These are phyloP conservation scores for Sisymbrium altissimum DNA, from an alignment of 345 rosid species.

Conservation along the genomic window DNA sequence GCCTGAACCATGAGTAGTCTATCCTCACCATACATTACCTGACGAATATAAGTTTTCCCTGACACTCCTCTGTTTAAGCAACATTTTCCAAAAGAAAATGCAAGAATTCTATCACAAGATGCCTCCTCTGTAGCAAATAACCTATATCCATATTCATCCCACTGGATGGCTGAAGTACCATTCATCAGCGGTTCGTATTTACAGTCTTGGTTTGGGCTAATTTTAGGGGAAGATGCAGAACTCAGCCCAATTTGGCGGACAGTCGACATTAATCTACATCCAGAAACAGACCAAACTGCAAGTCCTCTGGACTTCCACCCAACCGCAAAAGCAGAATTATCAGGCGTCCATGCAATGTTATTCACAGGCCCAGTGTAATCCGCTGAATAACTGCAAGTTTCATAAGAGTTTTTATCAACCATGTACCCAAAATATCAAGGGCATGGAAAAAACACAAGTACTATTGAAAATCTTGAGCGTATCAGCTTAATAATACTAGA, in stretches of 20 bases:
- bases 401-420: not conserved
- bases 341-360: slow-evolving; percentile 95
- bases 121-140: slow-evolving; percentile 89
- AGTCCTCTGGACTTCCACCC: slow-evolving; percentile 99
- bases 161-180: slow-evolving; percentile 86
- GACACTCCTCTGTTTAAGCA: slow-evolving; percentile 94
- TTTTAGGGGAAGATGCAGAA: slow-evolving; percentile 76
- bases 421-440: not conserved
- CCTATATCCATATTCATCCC: slow-evolving; percentile 95
- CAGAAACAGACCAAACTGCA: slow-evolving; percentile 96
- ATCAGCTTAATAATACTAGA: not conserved
- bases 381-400: slow-evolving; percentile 65
- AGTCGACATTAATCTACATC: slow-evolving; percentile 97
- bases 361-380: slow-evolving; percentile 96
- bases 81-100: slow-evolving; percentile 94
- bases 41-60: slow-evolving; percentile 86
- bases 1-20: slow-evolving; percentile 95
- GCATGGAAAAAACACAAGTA: not conserved
- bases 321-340: slow-evolving; percentile 96
- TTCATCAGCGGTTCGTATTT: slow-evolving; percentile 82
- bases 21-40: slow-evolving; percentile 94
- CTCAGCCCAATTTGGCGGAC: slow-evolving; percentile 86
- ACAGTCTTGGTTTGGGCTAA: slow-evolving; percentile 69
- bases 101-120: slow-evolving; percentile 76
- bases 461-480: not conserved